These are phyloP conservation scores for Ceriops decandra DNA, from an alignment of 345 rosid genomes.

Conservation along the genomic window DNA sequence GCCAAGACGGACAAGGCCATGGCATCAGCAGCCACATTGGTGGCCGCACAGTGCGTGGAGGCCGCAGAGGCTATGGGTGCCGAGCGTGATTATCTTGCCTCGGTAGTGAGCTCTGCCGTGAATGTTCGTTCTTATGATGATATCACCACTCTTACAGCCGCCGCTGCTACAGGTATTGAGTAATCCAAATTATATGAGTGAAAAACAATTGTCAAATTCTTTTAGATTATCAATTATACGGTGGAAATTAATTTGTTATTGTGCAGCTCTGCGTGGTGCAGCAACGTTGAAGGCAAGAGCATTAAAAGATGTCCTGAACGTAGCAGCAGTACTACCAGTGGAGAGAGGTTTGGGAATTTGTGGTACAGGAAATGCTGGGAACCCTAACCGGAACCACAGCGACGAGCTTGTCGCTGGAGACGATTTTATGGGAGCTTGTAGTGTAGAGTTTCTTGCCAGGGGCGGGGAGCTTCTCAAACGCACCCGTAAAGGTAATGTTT, in stretches of 20 bases:
- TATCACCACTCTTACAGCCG: slow-evolving; percentile 85
- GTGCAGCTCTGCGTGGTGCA: slow-evolving; percentile 84
- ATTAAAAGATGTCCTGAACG: slow-evolving; percentile 69
- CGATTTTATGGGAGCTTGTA: slow-evolving; percentile 50
- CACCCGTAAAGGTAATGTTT: slow-evolving; percentile 68
- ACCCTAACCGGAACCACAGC: slow-evolving; percentile 38
- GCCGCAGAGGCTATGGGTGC: slow-evolving; percentile 89
- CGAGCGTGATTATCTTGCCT: slow-evolving; percentile 75
- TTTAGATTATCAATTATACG: background rate
- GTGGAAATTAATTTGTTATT: background rate
- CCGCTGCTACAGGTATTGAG: slow-evolving; percentile 82
- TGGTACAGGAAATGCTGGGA: slow-evolving; percentile 34
- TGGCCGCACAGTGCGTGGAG: slow-evolving; percentile 98
- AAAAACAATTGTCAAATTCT: no score
- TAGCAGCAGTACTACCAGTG: slow-evolving; percentile 66
- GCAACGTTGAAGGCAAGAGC: slow-evolving; percentile 92
- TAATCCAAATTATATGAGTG: no score
- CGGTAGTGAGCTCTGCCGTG: slow-evolving; percentile 83
- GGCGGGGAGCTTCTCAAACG: slow-evolving; percentile 89
- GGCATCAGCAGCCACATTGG: slow-evolving; percentile 89
- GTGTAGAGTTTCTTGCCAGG: slow-evolving; percentile 68
- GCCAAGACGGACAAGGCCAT: slow-evolving; percentile 78
- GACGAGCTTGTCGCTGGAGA: slow-evolving; percentile 60
- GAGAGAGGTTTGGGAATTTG: slow-evolving; percentile 57
- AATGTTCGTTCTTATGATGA: slow-evolving; percentile 84